Base-by-base conservation (phyloP, 2,329 filamentous ascomycete genomes). In the Paecilomyces niveus region DNA sequence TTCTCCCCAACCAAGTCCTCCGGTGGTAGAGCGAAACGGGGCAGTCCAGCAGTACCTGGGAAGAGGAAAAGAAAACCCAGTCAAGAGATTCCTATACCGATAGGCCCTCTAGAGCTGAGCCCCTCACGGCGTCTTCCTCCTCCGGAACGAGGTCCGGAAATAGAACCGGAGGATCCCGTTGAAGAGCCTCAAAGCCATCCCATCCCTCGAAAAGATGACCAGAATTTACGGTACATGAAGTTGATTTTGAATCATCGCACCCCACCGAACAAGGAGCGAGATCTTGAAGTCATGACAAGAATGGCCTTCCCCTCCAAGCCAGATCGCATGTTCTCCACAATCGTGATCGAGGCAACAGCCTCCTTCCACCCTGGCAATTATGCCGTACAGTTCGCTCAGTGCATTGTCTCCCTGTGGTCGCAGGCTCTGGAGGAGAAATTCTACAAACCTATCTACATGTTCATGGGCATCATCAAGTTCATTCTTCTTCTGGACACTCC, bases 21-120 rank as follows among this genome's bases (percentile, higher is more conserved):
- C 7, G 64, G 66, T 22, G 64, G 70, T 53, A 78, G 75, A 62
- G 74, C 76, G 5, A 84, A 81, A 67, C 75, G 80, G 51, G 71
- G 72, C 10, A 86, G 84, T 1, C 83, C 85, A 1, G 81, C 78
- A 54, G 78, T 78, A 60, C 77, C 78, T n/a, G 77, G 77, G 8
- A 87, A 87, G 69, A 76, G 85, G 57, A 87, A 86, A 67, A 74
- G 85, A 53, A 72, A 74, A 56, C 64, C 74, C 13, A 76, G 76
- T 18, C 78, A 81, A 54, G 79, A 81, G 58, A 85, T 81, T 60
- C 81, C 83, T 3, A 75, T 79, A 29, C 72, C 72, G 55, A 68
- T 65, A 50, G 61, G 66, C n/a, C 73, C 79, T 6, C 68, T 83
- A 32, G 73, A 79, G 24, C 58, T 78, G 29, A 74, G 68, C 51